These are phyloP conservation scores for Biscutella auriculata DNA, from an alignment of 441 rosid species.

Conservation along the genomic window DNA sequence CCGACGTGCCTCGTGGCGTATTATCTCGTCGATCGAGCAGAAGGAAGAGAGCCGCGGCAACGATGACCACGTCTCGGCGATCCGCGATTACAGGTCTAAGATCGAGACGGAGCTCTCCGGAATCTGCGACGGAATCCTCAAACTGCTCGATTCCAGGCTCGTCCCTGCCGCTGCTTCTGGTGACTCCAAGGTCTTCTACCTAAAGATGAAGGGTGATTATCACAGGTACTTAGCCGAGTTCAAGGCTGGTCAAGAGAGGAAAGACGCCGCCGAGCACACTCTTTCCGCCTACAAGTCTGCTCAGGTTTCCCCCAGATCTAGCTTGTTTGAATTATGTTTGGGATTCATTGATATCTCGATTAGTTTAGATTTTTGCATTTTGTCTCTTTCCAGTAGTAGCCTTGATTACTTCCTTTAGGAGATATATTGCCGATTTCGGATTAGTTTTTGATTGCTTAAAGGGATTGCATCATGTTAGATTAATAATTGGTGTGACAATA, in stretches of 20 bases:
- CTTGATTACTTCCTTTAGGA: no score
- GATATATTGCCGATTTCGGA: no score
- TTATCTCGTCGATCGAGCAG: constrained; percentile 69
- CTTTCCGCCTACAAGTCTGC: constrained; percentile 63
- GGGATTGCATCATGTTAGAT: neutral
- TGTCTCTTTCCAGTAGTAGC: no score
- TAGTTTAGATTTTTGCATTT: neutral
- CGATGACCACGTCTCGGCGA: constrained; percentile 52
- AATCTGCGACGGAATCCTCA: constrained; percentile 57
- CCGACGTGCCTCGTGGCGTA: constrained; percentile 71
- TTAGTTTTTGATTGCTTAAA: no score
- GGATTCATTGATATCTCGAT: neutral
- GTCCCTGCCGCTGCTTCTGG: constrained; percentile 49
- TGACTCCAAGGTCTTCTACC: constrained; percentile 61
- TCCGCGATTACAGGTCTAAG: constrained; percentile 62
- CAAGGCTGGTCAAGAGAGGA: constrained; percentile 59
- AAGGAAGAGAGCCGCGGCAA: constrained; percentile 75
- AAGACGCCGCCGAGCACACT: constrained; percentile 67
- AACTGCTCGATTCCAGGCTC: constrained; percentile 49
- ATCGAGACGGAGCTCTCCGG: constrained; percentile 54
- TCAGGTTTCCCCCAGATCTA: constrained; percentile 39
- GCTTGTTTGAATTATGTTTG: neutral
- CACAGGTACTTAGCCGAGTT: constrained; percentile 72
- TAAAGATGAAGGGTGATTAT: constrained; percentile 72
- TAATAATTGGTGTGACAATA: no score